phyloP scores from a whole-genome alignment of 345 rosid species.

The Populus davidiana region DNA sequence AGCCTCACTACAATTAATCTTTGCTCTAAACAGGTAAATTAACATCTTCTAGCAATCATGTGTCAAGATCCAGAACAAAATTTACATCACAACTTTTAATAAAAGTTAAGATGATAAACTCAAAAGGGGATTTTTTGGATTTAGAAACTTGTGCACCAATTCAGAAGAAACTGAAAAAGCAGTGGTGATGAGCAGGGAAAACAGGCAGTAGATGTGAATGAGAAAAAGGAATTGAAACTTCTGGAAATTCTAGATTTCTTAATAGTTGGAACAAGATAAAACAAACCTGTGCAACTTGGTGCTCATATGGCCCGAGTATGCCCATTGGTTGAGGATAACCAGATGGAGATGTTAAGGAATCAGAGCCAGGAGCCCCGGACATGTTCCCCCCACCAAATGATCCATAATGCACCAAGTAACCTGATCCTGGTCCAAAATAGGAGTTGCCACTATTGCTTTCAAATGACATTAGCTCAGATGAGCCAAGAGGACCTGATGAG shows the following conservation, averaged over 20 bases:
- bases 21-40: not conserved
- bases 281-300: slow-evolving; percentile 52
- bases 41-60: not conserved
- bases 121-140: not conserved
- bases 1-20: not conserved
- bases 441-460: slow-evolving; percentile 43
- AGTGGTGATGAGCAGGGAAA: not conserved
- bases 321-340: slow-evolving; percentile 65
- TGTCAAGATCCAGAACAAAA: not conserved
- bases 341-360: slow-evolving; percentile 37
- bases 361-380: slow-evolving; percentile 38
- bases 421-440: slow-evolving; percentile 46
- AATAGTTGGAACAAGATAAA: not conserved
- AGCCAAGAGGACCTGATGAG: slow-evolving; percentile 42
- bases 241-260: not conserved
- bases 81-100: not conserved
- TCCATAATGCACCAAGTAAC: slow-evolving; percentile 51
- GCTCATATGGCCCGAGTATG: slow-evolving; percentile 73
- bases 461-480: slow-evolving; percentile 39
- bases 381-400: slow-evolving; percentile 47
- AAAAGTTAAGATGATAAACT: not conserved
- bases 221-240: not conserved
- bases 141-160: not conserved
- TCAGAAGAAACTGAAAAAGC: not conserved
- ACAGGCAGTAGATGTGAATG: too few species aligned